Percentiles rank a stretch among this genome's conserved stretches.
Conservation (phyloP, 2,329 filamentous ascomycete genomes). For the Calonectria hawksworthii region DNA sequence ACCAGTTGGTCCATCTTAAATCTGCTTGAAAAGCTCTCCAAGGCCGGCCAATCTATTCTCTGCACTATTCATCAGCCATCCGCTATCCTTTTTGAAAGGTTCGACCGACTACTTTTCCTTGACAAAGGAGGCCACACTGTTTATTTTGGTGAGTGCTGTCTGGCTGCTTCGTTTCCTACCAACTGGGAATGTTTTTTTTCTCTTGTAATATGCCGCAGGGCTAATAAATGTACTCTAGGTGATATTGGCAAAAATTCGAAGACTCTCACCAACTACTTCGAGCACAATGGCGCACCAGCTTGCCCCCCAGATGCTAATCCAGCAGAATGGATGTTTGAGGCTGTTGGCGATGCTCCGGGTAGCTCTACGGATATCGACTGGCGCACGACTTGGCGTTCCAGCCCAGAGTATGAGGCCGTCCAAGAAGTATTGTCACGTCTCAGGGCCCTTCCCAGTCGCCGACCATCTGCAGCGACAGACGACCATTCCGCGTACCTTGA, state of each 20-base stretch:
- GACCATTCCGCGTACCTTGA: constrained; percentile 4
- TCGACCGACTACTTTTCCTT: constrained; percentile 68
- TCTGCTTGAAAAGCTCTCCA: constrained; percentile 73
- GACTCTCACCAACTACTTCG: constrained; percentile 80
- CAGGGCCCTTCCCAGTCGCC: constrained; percentile 52
- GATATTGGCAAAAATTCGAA: constrained; percentile 79
- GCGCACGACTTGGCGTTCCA: constrained; percentile 69
- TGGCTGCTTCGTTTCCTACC: constrained; percentile 59
- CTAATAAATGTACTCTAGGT: constrained; percentile 77
- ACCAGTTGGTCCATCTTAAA: constrained; percentile 78
- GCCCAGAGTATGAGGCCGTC: constrained; percentile 67
- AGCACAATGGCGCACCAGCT: constrained; percentile 73
- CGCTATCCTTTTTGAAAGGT: constrained; percentile 49
- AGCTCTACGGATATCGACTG: constrained; percentile 72
- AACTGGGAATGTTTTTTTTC: not conserved
- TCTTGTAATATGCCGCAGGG: too few relatives aligned
- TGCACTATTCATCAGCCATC: constrained; percentile 66
- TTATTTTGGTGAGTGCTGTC: constrained; percentile 27
- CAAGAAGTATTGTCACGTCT: constrained; percentile 69
- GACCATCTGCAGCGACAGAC: not conserved
- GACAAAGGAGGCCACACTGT: constrained; percentile 31
- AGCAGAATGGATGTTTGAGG: constrained; percentile 60
- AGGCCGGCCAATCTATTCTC: constrained; percentile 61
- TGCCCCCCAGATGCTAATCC: constrained; percentile 80
- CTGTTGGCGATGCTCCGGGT: constrained; percentile 72